Evolutionary conservation across 768 basidiomycete genomes (phyloP).

Genomic region (Collybiopsis luxurians): DNA sequence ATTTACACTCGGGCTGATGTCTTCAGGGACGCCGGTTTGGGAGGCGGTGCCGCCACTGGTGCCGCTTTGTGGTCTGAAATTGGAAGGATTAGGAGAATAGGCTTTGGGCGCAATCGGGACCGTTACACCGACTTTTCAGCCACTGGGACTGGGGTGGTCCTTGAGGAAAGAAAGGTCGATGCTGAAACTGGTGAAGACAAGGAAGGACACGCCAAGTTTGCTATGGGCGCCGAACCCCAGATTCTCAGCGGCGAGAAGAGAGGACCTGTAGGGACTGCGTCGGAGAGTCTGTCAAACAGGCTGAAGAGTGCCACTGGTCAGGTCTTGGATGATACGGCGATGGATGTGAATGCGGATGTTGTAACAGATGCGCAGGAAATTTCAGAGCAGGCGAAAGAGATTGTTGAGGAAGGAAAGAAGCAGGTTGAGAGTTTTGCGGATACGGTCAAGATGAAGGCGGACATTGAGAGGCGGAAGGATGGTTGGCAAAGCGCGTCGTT

Average conservation of each 20-base stretch:
- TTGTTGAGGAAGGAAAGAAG: constrained; percentile 29
- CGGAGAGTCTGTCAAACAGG: constrained; percentile 38
- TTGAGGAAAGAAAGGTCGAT: constrained; percentile 35
- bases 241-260: constrained; percentile 65
- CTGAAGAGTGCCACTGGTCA: constrained; percentile 21
- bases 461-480: constrained; percentile 28
- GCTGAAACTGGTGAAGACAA: constrained; percentile 23
- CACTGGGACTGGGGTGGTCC: constrained; percentile 64
- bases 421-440: constrained; percentile 41
- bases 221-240: constrained; percentile 74
- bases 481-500: constrained; percentile 55
- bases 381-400: constrained; percentile 22
- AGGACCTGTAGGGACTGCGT: constrained; percentile 58
- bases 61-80: constrained; percentile 71
- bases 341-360: constrained; percentile 10
- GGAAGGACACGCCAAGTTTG: constrained; percentile 38
- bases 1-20: constrained; percentile 54
- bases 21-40: constrained; percentile 61
- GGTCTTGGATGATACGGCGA: constrained; percentile 24
- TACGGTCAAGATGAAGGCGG: constrained; percentile 39
- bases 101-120: constrained; percentile 24
- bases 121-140: constrained; percentile 44
- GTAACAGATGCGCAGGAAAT: constrained; percentile 24
- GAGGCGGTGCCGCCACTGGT: constrained; percentile 44
- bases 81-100: constrained; percentile 47